Percentiles rank a stretch among this genome's conserved stretches.
These are phyloP conservation scores for Sclerotinia nivalis DNA, from an alignment of 2,329 filamentous ascomycete genomes.

Conservation along the genomic window DNA sequence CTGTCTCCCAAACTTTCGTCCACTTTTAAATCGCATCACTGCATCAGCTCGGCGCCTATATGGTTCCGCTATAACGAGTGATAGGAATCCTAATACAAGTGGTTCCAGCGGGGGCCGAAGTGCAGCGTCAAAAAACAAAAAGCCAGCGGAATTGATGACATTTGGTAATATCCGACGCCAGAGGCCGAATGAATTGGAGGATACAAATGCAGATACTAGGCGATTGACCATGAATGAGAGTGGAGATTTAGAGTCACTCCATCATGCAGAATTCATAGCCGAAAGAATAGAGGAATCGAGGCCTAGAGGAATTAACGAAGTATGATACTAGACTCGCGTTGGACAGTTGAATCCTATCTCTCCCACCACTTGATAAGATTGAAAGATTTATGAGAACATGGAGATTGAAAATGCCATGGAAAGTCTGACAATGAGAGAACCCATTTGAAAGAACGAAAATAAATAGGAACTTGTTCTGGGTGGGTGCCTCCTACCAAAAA, in stretches of 20 bases:
- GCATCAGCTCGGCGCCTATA: slow-evolving; percentile 16
- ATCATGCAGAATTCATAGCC: not conserved
- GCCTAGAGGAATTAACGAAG: not conserved
- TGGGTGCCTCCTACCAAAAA: not conserved
- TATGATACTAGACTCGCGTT: not conserved
- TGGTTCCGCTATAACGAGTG: slow-evolving; percentile 12
- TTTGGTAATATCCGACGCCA: not conserved
- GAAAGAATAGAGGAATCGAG: not conserved
- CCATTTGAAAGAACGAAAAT: not conserved
- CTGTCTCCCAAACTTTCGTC: slow-evolving; percentile 26
- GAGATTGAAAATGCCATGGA: not conserved
- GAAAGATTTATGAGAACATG: not conserved
- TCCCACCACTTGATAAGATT: slow-evolving; percentile 9
- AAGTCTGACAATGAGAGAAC: not conserved
- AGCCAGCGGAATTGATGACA: not conserved
- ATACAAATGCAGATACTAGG: slow-evolving; percentile 14
- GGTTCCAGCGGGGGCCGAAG: slow-evolving; percentile 9
- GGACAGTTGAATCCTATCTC: not conserved
- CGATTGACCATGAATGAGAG: slow-evolving; percentile 14
- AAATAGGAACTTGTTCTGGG: not conserved
- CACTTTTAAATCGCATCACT: slow-evolving; percentile 22
- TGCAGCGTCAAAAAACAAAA: slow-evolving; percentile 13
- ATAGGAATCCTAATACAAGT: not conserved
- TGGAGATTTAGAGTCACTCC: slow-evolving; percentile 2
- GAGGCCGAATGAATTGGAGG: slow-evolving; percentile 3